Evolutionary conservation across 164 flowering plant species (phyloP).

Genomic region (Vitis rupestris): DNA sequence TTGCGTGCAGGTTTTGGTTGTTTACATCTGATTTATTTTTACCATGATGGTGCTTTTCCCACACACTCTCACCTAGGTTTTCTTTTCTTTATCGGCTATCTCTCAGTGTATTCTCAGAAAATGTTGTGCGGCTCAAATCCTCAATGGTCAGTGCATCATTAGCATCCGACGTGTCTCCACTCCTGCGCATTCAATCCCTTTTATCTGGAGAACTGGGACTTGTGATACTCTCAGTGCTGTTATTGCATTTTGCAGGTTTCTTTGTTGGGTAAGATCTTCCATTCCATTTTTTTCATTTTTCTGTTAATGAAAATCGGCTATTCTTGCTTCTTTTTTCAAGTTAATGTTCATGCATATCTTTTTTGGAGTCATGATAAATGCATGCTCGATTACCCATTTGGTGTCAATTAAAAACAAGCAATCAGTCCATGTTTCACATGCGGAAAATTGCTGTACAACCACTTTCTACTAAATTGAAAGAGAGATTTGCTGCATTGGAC

Average conservation of each 20-base stretch:
- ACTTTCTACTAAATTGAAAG: too few species aligned
- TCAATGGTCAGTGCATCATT: constrained; percentile 38
- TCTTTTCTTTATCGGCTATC: background rate
- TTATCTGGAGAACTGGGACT: constrained; percentile 63
- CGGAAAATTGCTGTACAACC: too few species aligned
- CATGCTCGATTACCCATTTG: too few species aligned
- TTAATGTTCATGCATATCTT: background rate
- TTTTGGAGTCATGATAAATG: too few species aligned
- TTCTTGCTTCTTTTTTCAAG: background rate
- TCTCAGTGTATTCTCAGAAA: constrained; percentile 78
- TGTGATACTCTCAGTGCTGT: constrained; percentile 50
- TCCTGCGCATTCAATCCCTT: constrained; percentile 32
- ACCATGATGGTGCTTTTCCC: background rate
- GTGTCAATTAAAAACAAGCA: too few species aligned
- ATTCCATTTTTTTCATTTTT: background rate
- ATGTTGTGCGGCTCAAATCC: constrained; percentile 54
- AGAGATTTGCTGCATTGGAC: too few species aligned
- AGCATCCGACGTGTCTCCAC: constrained; percentile 36
- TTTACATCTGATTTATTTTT: background rate
- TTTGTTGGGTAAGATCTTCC: constrained; percentile 64
- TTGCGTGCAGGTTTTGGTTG: constrained; percentile 62
- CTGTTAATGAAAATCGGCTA: background rate
- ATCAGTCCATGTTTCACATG: too few species aligned
- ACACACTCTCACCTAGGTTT: background rate
- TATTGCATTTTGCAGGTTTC: constrained; percentile 73